Evolutionary conservation across 441 rosid genomes (phyloP).

Genomic region (Dalechampia spathulata): DNA sequence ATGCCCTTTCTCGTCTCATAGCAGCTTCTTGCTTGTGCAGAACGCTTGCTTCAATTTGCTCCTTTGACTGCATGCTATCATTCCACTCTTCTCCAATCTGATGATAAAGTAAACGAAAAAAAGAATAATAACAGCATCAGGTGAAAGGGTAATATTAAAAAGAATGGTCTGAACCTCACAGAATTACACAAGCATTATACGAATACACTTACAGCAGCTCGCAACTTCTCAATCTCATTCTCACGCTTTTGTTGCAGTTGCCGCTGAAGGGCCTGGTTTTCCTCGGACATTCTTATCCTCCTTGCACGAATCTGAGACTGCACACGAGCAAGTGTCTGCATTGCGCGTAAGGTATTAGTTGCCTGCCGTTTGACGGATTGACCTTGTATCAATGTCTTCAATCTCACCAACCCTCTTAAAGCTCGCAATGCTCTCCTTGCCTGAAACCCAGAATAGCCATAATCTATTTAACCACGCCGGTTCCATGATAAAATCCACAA

Average conservation of each 20-base stretch:
- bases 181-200: too few relatives aligned
- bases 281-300: constrained; percentile 71
- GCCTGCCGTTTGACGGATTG: constrained; percentile 80
- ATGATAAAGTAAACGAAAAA: constrained; percentile 6
- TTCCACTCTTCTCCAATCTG: constrained; percentile 70
- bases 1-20: constrained; percentile 81
- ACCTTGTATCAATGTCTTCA: constrained; percentile 66
- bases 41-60: constrained; percentile 59
- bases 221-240: constrained; percentile 47
- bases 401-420: constrained; percentile 75
- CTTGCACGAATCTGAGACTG: constrained; percentile 74
- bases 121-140: background rate
- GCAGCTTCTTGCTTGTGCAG: constrained; percentile 68
- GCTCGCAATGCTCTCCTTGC: constrained; percentile 86
- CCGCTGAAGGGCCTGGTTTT: constrained; percentile 63
- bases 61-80: constrained; percentile 51
- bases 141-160: background rate
- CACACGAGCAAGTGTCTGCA: constrained; percentile 87
- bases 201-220: constrained; percentile 40
- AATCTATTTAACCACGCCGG: too few relatives aligned
- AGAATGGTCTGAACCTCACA: background rate
- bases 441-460: constrained; percentile 28
- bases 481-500: too few relatives aligned
- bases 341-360: constrained; percentile 55
- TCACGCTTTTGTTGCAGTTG: constrained; percentile 61